Evolutionary conservation across 1,284 basidiomycete genomes (phyloP), one percentile per base, ranked within the genome.

Genomic region (Ceratobasidium theobromae): DNA sequence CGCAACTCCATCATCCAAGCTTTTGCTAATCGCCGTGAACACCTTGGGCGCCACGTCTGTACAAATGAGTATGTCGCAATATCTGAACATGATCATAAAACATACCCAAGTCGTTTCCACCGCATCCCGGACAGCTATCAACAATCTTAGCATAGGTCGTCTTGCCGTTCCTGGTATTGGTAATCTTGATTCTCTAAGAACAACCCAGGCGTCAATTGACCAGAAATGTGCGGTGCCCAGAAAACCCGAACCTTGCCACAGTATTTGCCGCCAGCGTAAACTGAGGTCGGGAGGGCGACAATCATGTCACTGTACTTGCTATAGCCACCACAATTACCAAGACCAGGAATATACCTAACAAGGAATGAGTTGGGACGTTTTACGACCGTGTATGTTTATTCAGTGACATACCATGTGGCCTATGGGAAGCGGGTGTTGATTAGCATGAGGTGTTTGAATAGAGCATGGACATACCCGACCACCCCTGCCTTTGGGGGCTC

Each of bases 111-210:
- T 33, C 49, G 11, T 27, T 27, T 12, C n/a, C 8, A 16, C 18
- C 41, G 43, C 69, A 70, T 12, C 46, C 65, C 12, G 69, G 69
- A 46, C 69, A 70, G 43, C 57, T 48, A 41, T 70, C 69, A 12
- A 68, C 65, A 30, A 68, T 38, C 14, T 33, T 53, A 11, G 68
- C 67, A 16, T n/a, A 48, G 27, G 33, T 45, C 9, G 51, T 46
- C 45, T 69, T 66, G 2, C 43, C 28, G 40, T 46, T 69, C 38
- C 62, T 64, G 33, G 55, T 62, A 33, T 68, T 66, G 16, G 41
- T 68, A 25, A 70, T 67, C 18, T 55, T 69, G 33, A 67, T 11
- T 46, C 46, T 62, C 65, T 68, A 35, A 4, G 33, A 25, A 6
- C 23, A 41, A n/a, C n/a, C n/a, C n/a, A n/a, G n/a, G n/a, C n/a